Evolutionary conservation across 768 basidiomycete species (phyloP), one percentile per base, ranked within the genome.

Genomic region (Hydnomerulius pinastri): DNA sequence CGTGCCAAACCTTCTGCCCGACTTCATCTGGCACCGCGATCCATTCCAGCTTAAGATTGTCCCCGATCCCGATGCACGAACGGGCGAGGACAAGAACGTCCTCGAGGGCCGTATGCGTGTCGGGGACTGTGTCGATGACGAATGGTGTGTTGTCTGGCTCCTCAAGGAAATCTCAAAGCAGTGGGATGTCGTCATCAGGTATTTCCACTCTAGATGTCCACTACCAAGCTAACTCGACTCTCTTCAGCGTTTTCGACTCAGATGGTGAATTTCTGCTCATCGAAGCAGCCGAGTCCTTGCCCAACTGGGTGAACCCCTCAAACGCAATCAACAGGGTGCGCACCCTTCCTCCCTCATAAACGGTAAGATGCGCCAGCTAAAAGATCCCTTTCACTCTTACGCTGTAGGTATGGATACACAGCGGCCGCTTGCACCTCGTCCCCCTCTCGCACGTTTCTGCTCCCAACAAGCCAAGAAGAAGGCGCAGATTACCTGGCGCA

Each of bases 231-330:
- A 42, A 63, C 37, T 18, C 12, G 8, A 8, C 18, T 21, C 32
- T 11, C 21, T 0, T 20, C 4, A 68, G 67, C 17, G 79, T 87
- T 11, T 85, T 80, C 51, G 97, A 99, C 72, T 87, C 88, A 4
- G 96, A 98, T 68, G 97, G 97, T 23, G 92, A 98, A 60, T 98
- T 98, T 64, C 71, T 98, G 38, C 77, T 99, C 48, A 98, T 98
- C 53, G 97, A 99, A 71, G 96, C 93, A 4, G 97, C 97, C 18
- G 89, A 97, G 44, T 79, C 75, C 24, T 73, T 99, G 12, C 96
- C 96, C 13, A 71, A 76, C 4, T 98, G 96, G 97, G 85, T 97
- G 39, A 88, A 86, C 24, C 97, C 96, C 12, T 77, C 85, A 28
- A 98, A 96, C 66, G 85, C 92, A 42, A 85, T 87, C 68, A 96